Evolutionary conservation across 495 filamentous ascomycete species (phyloP), one percentile per base, ranked within the genome.

Genomic region (Aspergillus mulundensis): DNA sequence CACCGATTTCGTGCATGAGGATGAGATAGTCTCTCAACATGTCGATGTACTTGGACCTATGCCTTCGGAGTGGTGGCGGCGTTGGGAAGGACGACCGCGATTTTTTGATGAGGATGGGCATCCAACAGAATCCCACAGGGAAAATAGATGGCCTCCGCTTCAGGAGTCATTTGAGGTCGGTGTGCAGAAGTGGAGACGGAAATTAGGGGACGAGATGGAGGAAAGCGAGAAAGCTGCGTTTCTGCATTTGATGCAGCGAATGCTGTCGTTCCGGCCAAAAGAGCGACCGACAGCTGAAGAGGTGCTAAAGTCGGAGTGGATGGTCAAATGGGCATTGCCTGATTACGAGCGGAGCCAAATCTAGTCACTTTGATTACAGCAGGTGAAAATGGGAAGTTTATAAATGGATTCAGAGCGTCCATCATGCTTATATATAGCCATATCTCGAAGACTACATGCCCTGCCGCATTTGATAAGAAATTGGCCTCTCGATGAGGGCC

Each of bases 31-130:
- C 1, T 51, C 60, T 21, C 62, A 70, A 40, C 60, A 71, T 18
- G 50, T 69, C 21, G 66, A 74, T 54, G 60, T 70, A 12, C 61
- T 70, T 3, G 70, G 71, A n/a, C 54, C 55, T 36, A 67, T 72
- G 61, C 66, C 69, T 32, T 38, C 18, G 1, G 50, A 62, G 2
- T 74, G 66, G 70, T 72, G 66, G 69, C 10, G 47, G 42, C 54
- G 46, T n/a, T 74, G 69, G 68, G 57, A 70, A 21, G 60, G 34
- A 58, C 62, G 65, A 23, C 1, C 3, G 6, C 45, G 24, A 32
- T 74, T 64, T 40, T 72, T 71, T 32, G 49, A 65, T 50, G 55
- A 67, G 10, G 20, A 66, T 51, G 65, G 67, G 10, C 19, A 30
- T 32, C 58, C 66, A 30, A 30, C 28, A 19, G 70, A 16, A 7